Evolutionary conservation across 1,284 basidiomycete species (phyloP), one percentile per base, ranked within the genome.

Genomic region (Moniliophthora roreri): DNA sequence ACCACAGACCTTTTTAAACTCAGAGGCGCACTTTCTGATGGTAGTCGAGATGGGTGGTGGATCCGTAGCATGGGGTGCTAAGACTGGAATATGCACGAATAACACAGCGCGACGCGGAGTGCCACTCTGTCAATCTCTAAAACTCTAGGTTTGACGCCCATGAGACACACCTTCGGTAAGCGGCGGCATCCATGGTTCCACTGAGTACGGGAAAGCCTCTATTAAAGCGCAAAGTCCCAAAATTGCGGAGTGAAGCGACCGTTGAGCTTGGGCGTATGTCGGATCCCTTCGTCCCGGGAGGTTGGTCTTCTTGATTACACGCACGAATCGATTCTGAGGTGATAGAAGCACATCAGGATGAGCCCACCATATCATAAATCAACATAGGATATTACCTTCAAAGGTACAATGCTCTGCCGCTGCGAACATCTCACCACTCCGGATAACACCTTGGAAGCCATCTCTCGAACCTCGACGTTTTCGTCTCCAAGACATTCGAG

Each of bases 381-480:
- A 9, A 35, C 39, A 44, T 47, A 52, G 53, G 38, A 18, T 41
- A 48, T 58, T 64, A 91, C 92, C 81, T 90, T 93, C 61, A 98
- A 76, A 4, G 89, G 86, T 48, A 91, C 73, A 61, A 98, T 95
- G 63, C 89, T 91, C 55, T 91, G 83, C 51, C 95, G 81, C 68
- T 98, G 94, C 10, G 94, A 96, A 66, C 94, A 97, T 58, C 96
- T 82, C 35, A 99, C 83, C 60, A 99, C 87, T 18, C 93, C 91
- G 16, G 91, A 90, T 32, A 99, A 75, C 38, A 93, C 91, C 72
- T 88, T 88, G 4, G 91, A 91, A n/a, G 93, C 91, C 80, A 91
- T 95, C 68, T 95, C 92, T 56, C 95, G 83, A 26, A 98, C 95
- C 73, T 98, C 95, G 50, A 95, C 87, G 65, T 96, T 96, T 65